A percentile compares a stretch with the other conserved stretches of the same genome.
phyloP scores from a whole-genome alignment of 805 yeast genomes.

The Starmera caribaea region DNA sequence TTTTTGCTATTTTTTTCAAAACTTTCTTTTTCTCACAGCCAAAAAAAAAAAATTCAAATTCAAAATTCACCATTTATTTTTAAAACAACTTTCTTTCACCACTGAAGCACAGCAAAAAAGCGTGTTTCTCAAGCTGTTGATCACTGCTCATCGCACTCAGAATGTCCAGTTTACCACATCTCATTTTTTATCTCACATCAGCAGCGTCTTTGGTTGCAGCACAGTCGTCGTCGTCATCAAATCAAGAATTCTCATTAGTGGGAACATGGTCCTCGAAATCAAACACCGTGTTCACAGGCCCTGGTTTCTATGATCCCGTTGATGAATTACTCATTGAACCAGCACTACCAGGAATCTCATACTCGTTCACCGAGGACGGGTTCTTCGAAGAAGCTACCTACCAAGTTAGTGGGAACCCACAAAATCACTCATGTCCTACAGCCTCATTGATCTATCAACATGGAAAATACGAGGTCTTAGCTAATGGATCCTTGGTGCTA shows the following conservation, averaged over 20 bases:
- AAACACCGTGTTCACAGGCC: conserved; percentile 92
- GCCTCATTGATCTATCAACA: conserved; percentile 86
- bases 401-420: conserved; percentile 61
- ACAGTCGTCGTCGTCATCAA: too few species aligned
- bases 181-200: too few species aligned
- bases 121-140: too few species aligned
- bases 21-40: too few species aligned
- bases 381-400: conserved; percentile 84
- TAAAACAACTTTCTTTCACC: too few species aligned
- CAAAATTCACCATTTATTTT: too few species aligned
- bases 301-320: conserved; percentile 91
- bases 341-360: conserved; percentile 87
- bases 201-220: too few species aligned
- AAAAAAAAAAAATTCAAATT: not conserved
- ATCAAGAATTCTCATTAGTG: conserved; percentile 27
- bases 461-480: conserved; percentile 58
- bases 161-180: too few species aligned
- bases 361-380: conserved; percentile 90
- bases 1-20: not conserved
- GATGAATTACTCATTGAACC: conserved; percentile 95
- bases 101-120: too few species aligned
- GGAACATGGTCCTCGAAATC: conserved; percentile 98
- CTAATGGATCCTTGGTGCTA: conserved; percentile 60
- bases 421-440: conserved; percentile 70
- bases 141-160: too few species aligned